Conservation (phyloP, 2,329 filamentous ascomycete genomes). For the Penicillium sp. region DNA sequence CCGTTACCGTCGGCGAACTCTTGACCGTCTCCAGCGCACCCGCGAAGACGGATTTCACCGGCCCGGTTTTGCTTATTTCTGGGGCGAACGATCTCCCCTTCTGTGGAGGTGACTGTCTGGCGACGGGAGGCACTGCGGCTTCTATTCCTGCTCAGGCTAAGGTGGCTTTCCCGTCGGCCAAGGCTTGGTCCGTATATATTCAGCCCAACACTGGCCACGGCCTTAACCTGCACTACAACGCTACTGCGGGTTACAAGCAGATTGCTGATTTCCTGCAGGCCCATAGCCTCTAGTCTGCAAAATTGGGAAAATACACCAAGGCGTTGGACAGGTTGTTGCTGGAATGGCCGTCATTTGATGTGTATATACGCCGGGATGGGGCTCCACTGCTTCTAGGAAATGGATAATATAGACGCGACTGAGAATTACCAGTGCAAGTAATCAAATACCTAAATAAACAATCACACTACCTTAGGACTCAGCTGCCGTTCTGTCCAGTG, state of each 20-base stretch:
- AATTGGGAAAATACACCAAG: too few species aligned
- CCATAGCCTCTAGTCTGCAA: background rate
- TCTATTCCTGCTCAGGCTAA: conserved; percentile 17
- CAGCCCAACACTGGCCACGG: conserved; percentile 29
- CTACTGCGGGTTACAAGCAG: conserved; percentile 24
- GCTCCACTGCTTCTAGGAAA: too few species aligned
- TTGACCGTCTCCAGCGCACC: conserved; percentile 17
- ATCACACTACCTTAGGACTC: too few species aligned
- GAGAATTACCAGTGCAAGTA: too few species aligned
- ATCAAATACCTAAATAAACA: too few species aligned
- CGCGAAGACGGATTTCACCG: conserved; percentile 15
- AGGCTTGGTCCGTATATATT: conserved; percentile 24
- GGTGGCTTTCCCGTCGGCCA: conserved; percentile 18
- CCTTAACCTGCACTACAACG: conserved; percentile 31
- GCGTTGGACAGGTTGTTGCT: too few species aligned
- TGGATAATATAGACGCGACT: too few species aligned
- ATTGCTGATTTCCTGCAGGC: conserved; percentile 11
- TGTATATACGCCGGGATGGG: too few species aligned
- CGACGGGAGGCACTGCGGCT: conserved; percentile 15
- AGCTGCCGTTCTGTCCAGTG: too few species aligned
- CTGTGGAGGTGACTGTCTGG: conserved; percentile 28
- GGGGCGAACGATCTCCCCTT: conserved; percentile 23
- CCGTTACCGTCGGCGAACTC: conserved; percentile 28
- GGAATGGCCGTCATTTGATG: too few species aligned
- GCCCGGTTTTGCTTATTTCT: conserved; percentile 27